Conservation (phyloP, 2,329 filamentous ascomycete genomes). For the Aureobasidium namibiae region DNA sequence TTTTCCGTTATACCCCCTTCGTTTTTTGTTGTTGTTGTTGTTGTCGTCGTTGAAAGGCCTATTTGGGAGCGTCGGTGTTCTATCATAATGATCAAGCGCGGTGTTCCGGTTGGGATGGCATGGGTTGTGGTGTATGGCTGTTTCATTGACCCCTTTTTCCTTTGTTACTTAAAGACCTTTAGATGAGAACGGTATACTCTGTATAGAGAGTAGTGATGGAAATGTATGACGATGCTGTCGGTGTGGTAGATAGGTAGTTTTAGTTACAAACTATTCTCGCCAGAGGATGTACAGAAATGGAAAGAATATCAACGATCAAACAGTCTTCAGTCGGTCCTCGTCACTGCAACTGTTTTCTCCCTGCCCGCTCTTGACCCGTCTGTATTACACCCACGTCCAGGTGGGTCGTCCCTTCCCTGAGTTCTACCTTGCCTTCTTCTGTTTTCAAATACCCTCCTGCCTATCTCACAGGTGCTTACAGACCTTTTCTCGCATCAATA, state of each 20-base stretch:
- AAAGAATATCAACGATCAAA: no score
- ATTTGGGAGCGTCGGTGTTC: background rate
- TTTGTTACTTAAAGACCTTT: background rate
- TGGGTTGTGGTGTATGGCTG: background rate
- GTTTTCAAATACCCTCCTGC: no score
- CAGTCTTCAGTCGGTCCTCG: no score
- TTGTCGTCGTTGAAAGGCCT: no score
- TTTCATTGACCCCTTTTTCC: background rate
- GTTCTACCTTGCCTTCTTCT: no score
- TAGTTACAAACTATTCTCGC: background rate
- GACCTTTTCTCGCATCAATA: no score
- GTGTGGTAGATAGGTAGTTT: background rate
- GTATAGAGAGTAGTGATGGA: background rate
- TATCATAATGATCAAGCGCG: constrained; percentile 6
- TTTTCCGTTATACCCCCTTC: background rate
- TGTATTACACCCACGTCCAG: no score
- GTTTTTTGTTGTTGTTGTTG: background rate
- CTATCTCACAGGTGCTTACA: no score
- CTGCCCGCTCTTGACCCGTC: no score
- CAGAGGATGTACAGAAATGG: background rate
- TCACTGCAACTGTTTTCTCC: no score
- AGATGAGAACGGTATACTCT: background rate
- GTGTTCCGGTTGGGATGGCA: background rate
- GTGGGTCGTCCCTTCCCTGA: no score
- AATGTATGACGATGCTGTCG: background rate